These are phyloP conservation scores for Dipodascus geniculatus DNA, from an alignment of 805 yeast species.

Conservation along the genomic window DNA sequence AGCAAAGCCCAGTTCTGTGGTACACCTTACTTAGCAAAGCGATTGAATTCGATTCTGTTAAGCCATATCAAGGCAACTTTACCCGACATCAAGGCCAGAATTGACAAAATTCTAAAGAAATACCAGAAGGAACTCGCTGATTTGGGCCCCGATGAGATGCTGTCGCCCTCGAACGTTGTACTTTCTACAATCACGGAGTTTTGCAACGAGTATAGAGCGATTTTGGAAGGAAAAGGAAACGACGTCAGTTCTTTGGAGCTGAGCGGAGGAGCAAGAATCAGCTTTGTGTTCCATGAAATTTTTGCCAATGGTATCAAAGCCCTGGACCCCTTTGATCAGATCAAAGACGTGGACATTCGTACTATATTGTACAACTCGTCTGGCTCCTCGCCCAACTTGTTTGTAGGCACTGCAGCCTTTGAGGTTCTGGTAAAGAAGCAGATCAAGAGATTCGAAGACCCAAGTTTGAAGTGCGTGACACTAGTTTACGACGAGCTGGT, in stretches of 20 bases:
- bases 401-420: slow-evolving; percentile 95
- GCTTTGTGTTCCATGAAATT: slow-evolving; percentile 95
- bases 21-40: slow-evolving; percentile 90
- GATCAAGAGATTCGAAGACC: slow-evolving; percentile 89
- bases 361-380: slow-evolving; percentile 95
- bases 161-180: slow-evolving; percentile 82
- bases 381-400: slow-evolving; percentile 89
- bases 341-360: slow-evolving; percentile 89
- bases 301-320: slow-evolving; percentile 87
- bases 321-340: slow-evolving; percentile 91
- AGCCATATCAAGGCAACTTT: slow-evolving; percentile 81
- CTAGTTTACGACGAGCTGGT: slow-evolving; percentile 91
- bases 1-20: slow-evolving; percentile 93
- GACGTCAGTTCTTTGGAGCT: slow-evolving; percentile 83
- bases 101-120: slow-evolving; percentile 75
- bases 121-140: slow-evolving; percentile 66
- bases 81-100: slow-evolving; percentile 89
- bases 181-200: slow-evolving; percentile 88
- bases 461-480: slow-evolving; percentile 77
- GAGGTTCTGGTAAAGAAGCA: slow-evolving; percentile 90
- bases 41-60: slow-evolving; percentile 76
- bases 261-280: slow-evolving; percentile 96
- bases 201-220: slow-evolving; percentile 81
- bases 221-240: slow-evolving; percentile 86
- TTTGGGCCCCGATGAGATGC: slow-evolving; percentile 70